Evolutionary conservation across 805 yeast species (phyloP).

Genomic region (Nakazawaea holstii): DNA sequence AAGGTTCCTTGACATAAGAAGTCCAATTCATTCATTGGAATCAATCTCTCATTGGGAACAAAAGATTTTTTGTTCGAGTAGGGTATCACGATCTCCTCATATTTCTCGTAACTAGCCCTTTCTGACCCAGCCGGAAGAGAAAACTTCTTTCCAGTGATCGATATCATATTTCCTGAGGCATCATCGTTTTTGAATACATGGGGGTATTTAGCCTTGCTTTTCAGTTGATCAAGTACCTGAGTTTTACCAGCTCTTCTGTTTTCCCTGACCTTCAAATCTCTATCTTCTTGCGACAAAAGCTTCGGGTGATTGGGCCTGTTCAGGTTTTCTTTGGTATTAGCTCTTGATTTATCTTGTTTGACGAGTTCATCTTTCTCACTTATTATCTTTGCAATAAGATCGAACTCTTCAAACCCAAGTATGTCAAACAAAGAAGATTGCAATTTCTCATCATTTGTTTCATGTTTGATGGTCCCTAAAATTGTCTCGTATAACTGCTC

Average conservation of each 20-base stretch:
- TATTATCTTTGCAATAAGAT: slow-evolving; percentile 61
- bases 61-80: slow-evolving; percentile 47
- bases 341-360: slow-evolving; percentile 16
- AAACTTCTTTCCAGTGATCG: slow-evolving; percentile 76
- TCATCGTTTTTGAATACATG: slow-evolving; percentile 78
- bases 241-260: slow-evolving; percentile 47
- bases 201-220: slow-evolving; percentile 57
- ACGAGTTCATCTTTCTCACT: slow-evolving; percentile 34
- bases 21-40: slow-evolving; percentile 63
- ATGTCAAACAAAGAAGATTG: slow-evolving; percentile 75
- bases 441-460: slow-evolving; percentile 47
- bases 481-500: slow-evolving; percentile 24
- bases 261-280: slow-evolving; percentile 45
- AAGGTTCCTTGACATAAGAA: slow-evolving; percentile 80
- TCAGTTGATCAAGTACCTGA: slow-evolving; percentile 40
- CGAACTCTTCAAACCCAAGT: slow-evolving; percentile 83
- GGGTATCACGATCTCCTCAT: slow-evolving; percentile 85
- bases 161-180: slow-evolving; percentile 55
- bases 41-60: slow-evolving; percentile 40
- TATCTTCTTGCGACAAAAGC: slow-evolving; percentile 48
- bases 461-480: slow-evolving; percentile 27
- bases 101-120: slow-evolving; percentile 49
- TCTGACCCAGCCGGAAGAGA: slow-evolving; percentile 79
- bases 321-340: slow-evolving; percentile 10
- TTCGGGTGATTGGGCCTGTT: slow-evolving; percentile 7